Base-by-base conservation (phyloP, 2,329 filamentous ascomycete species). In the Fusarium sulawesiense region DNA sequence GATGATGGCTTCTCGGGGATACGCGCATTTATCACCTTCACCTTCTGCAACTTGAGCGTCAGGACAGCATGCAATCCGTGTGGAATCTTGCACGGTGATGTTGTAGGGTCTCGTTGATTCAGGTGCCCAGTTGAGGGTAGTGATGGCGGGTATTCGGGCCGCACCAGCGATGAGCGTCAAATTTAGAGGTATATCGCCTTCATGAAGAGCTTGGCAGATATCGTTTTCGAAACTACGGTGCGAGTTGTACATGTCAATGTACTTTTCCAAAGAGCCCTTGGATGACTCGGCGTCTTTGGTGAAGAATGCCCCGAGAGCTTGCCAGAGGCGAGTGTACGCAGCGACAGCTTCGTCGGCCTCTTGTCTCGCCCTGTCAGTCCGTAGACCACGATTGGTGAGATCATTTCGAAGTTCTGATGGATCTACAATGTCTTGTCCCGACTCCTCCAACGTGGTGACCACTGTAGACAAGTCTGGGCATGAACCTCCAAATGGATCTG, bases 391-490 rank as follows among this genome's bases (percentile, higher is more conserved):
- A 12, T 72, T 73, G 37, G 70, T 69, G 4, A 80, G 72, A 16
- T 73, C 77, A 4, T 66, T 62, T 7, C 68, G 71, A 25, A 81
- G 69, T 1, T 75, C 68, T 1, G 69, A 68, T 8, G 57, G 47
- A 12, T 70, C 73, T n/a, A 80, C 51, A 8, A 79, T 70, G n/a
- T 80, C 77, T 12, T 74, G 64, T 0, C 69, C 77, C 1, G 72
- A 73, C 7, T 64, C 59, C 20, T 73, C 72, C 20, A 81, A 76
- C 0, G 77, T 79, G 13, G 78, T 78, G 27, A 80, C 71, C 7
- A 81, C 75, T 8, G 78, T 79, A 0, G 78, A 74, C 18, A 81
- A 49, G 21, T 79, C 76, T 0, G 78, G 79, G 50, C 80, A 82
- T 0, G 76, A 73, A 6, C 78, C 79, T 10, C 73, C 78, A 29